A percentile compares a stretch with the other conserved stretches of the same genome.
phyloP scores from a whole-genome alignment of 208 protist species.

The Trypanosomatidae sp. region DNA sequence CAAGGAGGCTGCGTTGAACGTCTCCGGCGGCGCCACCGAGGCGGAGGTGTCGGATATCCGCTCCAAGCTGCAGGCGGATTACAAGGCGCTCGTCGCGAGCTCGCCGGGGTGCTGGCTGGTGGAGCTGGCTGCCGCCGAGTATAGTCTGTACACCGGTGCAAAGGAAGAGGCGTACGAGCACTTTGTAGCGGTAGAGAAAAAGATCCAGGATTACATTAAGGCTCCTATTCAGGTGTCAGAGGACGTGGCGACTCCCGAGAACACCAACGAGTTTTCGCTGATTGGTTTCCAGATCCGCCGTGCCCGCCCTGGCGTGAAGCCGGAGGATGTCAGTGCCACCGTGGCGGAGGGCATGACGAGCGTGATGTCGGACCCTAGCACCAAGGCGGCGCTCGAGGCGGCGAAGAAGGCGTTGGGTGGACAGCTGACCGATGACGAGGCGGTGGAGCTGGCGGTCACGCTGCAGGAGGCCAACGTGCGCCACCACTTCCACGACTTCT shows the following conservation, averaged over 20 bases:
- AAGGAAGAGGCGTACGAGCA: slow-evolving; percentile 53
- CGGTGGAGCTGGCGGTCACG: slow-evolving; percentile 58
- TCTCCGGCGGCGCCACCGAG: slow-evolving; percentile 78
- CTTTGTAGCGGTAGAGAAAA: slow-evolving; percentile 55
- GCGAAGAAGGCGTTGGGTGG: slow-evolving; percentile 64
- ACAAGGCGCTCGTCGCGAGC: slow-evolving; percentile 52
- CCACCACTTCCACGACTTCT: slow-evolving; percentile 86
- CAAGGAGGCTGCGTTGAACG: slow-evolving; percentile 72
- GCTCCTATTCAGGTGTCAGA: slow-evolving; percentile 28
- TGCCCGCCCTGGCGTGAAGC: slow-evolving; percentile 32
- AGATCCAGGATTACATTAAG: slow-evolving; percentile 58
- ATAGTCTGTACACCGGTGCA: slow-evolving; percentile 72
- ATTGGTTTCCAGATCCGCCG: slow-evolving; percentile 64
- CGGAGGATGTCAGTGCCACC: slow-evolving; percentile 28
- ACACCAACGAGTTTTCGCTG: slow-evolving; percentile 66
- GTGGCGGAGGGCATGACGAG: slow-evolving; percentile 55
- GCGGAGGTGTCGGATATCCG: slow-evolving; percentile 74
- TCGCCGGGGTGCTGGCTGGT: slow-evolving; percentile 81
- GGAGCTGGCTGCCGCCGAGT: slow-evolving; percentile 72
- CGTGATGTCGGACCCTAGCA: too few species aligned
- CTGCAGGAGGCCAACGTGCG: slow-evolving; percentile 65
- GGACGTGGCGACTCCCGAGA: slow-evolving; percentile 51
- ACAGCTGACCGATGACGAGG: slow-evolving; percentile 70
- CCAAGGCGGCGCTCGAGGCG: too few species aligned
- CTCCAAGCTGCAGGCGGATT: slow-evolving; percentile 47